Base-by-base conservation (phyloP, 1,284 basidiomycete species). In the Neolentinus lepideus region DNA sequence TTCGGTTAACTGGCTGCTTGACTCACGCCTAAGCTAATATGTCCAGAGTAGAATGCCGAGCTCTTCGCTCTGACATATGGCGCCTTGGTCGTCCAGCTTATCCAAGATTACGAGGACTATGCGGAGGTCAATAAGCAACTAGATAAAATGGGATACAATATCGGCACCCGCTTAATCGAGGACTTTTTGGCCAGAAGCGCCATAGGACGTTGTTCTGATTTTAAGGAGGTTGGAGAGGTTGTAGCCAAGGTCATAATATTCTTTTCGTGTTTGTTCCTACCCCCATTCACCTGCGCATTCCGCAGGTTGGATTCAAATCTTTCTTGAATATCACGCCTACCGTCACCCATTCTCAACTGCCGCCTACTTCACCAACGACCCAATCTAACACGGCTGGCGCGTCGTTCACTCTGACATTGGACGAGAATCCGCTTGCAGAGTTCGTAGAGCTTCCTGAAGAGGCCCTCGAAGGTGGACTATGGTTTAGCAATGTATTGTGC, bases 71-170 rank as follows among this genome's bases (percentile, higher is more conserved):
- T 99, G 59, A 99, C 96, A 24, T 99, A 99, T 65, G 97, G 97
- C 53, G 94, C 95, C 16, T 81, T 99, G 51, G 97, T 99, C 52
- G 94, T 98, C 35, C 97, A 99, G 75, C 83, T 99, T 59, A 94
- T 99, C 63, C 96, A 98, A 69, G 97, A 99, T 72, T 99, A 98
- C 67, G 96, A 99, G 68, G 95, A 99, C 75, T 99, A 98, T 64
- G 78, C 78, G 14, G 92, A 96, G 69, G 88, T 91, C 60, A 91
- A 91, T 69, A 88, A 86, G 64, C 88, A 91, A 65, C 81, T 91
- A 2, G 88, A 91, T 62, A 85, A 85, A 67, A 98, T 98, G 96
- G 97, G 97, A 2, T 98, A 98, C 73, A 98, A 96, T 70, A 99
- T 99, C 61, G 97, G 97, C 31, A 96, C 89, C 26, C 79, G 97